Base-by-base conservation (phyloP, 768 basidiomycete genomes). In the Leccinellum albellum region DNA sequence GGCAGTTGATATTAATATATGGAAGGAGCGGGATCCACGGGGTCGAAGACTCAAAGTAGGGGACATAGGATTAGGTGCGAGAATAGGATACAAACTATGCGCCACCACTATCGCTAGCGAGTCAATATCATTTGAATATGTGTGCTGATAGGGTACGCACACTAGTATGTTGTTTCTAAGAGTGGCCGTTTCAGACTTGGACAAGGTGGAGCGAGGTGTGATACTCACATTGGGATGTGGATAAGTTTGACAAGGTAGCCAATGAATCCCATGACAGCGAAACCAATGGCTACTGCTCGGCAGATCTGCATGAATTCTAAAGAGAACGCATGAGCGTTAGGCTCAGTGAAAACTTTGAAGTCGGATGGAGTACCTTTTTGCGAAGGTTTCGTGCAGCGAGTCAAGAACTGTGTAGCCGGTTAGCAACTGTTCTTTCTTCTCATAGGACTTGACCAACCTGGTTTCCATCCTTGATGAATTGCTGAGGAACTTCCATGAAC, bases 261-360 rank as follows among this genome's bases (percentile, higher is more conserved):
- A 72, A 99, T 94, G 82, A 98, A 96, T 15, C 97, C 97, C 95
- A 98, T 98, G 63, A 99, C 91, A 51, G 88, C 93, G 69, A 99
- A 99, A 14, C 97, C 97, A 59, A 98, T 87, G 2, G 94, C 94
- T 54, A 99, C 94, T 32, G 97, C 97, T 72, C 87, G 89, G 78
- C 88, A 98, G 62, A 99, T 95, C 71, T 96, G 93, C 42, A 84
- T 64, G 75, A 95, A 99, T 73, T 99, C 97, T 99, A 72, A 20
- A 60, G 31, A 50, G 21, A 29, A 54, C 15, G 3, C 12, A 46
- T 61, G 47, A 66, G 26, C 31, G 29, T 5, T 29, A 53, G 37
- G 10, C n/a, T 40, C 9, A 10, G 7, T 49, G 32, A 28, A 21
- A 17, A 44, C 51, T 13, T 54, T 15, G 13, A 23, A 0, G 8